Conservation (phyloP, 768 basidiomycete species). For the Rickenella mellea region DNA sequence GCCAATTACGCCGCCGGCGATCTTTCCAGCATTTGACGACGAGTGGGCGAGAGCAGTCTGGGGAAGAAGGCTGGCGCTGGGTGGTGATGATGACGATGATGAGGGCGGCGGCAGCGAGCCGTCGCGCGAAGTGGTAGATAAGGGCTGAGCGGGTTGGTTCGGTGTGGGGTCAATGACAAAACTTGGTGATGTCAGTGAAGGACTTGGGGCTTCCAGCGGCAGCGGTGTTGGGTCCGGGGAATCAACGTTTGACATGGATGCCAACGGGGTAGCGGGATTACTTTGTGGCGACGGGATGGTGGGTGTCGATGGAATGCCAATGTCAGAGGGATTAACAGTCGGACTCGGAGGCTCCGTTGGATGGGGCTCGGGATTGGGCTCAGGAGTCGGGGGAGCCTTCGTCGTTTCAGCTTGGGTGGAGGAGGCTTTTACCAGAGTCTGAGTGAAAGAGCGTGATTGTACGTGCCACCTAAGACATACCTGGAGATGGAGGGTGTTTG, state of each 20-base stretch:
- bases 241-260: conserved; percentile 3
- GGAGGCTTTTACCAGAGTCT: no score
- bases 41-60: conserved; percentile 4
- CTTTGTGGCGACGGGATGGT: not conserved
- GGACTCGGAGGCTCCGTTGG: no score
- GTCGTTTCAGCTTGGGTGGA: not conserved
- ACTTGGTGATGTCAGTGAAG: no score
- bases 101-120: not conserved
- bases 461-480: no score
- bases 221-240: not conserved
- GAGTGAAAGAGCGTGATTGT: no score
- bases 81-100: not conserved
- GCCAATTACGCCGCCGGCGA: conserved; percentile 49
- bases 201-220: not conserved
- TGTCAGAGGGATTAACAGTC: not conserved
- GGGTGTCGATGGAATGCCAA: not conserved
- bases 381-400: no score
- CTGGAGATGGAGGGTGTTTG: no score
- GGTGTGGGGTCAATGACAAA: not conserved
- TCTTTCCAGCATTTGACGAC: conserved; percentile 27
- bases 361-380: no score
- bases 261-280: not conserved
- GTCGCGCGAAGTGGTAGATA: not conserved
- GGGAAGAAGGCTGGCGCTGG: conserved; percentile 6
- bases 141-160: not conserved